phyloP scores from a whole-genome alignment of 2,329 filamentous ascomycete species.

The Amauroascus verrucosus region DNA sequence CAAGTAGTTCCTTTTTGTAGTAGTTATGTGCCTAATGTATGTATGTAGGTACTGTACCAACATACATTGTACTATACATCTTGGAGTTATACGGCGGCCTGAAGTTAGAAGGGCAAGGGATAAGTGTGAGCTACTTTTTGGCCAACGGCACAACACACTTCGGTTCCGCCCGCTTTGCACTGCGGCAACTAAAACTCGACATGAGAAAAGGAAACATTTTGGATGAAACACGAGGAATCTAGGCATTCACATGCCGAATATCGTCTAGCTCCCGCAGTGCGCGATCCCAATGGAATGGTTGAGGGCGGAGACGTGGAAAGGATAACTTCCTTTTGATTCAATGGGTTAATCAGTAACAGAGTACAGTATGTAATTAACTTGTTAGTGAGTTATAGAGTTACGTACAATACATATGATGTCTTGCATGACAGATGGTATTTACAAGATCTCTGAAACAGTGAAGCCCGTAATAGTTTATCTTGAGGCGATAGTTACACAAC shows the following conservation, averaged over 20 bases:
- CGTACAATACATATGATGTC: too few species aligned
- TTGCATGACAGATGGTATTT: too few species aligned
- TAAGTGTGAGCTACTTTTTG: neutral
- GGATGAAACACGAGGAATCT: slow-evolving; percentile 7
- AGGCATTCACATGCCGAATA: slow-evolving; percentile 8
- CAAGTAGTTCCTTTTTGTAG: too few species aligned
- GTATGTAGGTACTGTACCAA: neutral
- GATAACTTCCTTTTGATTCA: neutral
- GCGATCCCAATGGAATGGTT: slow-evolving; percentile 12
- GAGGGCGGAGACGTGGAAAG: slow-evolving; percentile 11
- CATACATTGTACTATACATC: too few species aligned
- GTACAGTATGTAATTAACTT: too few species aligned
- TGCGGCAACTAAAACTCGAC: slow-evolving; percentile 7
- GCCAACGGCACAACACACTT: slow-evolving; percentile 3
- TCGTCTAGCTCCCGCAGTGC: slow-evolving; percentile 11
- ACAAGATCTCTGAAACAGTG: too few species aligned
- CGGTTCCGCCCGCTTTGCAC: slow-evolving; percentile 9
- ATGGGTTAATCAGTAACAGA: neutral
- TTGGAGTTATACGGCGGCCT: too few species aligned
- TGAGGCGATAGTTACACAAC: too few species aligned
- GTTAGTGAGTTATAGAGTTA: too few species aligned
- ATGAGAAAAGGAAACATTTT: neutral
- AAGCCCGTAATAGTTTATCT: too few species aligned
- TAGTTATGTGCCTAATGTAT: too few species aligned
- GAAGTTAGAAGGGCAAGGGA: too few species aligned